A percentile compares a stretch with the other conserved stretches of the same genome.
Evolutionary conservation across 2,329 filamentous ascomycete species (phyloP).

Genomic region (Nannizzia gypsea): DNA sequence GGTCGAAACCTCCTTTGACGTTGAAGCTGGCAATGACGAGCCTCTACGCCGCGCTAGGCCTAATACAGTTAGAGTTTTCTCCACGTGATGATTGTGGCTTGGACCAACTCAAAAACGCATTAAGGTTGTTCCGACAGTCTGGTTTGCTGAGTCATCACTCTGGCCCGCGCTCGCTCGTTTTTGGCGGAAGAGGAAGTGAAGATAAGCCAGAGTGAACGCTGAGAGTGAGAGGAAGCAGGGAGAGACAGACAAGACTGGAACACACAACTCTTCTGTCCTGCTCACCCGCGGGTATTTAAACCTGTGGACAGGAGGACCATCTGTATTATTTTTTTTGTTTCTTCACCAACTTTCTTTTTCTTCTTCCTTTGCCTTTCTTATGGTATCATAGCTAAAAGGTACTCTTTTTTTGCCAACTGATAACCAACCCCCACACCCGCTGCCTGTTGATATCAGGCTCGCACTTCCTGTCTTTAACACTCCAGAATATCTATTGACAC

Average conservation of each 20-base stretch:
- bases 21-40: conserved; percentile 5
- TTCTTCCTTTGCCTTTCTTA: background rate
- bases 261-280: background rate
- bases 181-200: no score
- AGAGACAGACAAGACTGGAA: no score
- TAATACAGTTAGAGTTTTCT: background rate
- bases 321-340: background rate
- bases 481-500: background rate
- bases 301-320: background rate
- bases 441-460: background rate
- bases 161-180: background rate
- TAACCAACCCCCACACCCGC: background rate
- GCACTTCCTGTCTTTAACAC: background rate
- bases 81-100: background rate
- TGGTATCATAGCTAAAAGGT: background rate
- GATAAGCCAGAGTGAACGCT: background rate
- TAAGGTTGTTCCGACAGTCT: background rate
- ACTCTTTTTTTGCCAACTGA: background rate
- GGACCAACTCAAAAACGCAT: background rate
- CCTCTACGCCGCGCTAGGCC: background rate
- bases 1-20: background rate
- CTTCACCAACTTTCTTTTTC: background rate
- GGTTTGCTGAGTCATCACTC: background rate
- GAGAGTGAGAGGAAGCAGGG: background rate
- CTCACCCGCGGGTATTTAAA: background rate